Percentiles rank a stretch among this genome's conserved stretches.
These are phyloP conservation scores for Acanthamoeba lenticulata DNA, from an alignment of 208 protist genomes.

Conservation along the genomic window DNA sequence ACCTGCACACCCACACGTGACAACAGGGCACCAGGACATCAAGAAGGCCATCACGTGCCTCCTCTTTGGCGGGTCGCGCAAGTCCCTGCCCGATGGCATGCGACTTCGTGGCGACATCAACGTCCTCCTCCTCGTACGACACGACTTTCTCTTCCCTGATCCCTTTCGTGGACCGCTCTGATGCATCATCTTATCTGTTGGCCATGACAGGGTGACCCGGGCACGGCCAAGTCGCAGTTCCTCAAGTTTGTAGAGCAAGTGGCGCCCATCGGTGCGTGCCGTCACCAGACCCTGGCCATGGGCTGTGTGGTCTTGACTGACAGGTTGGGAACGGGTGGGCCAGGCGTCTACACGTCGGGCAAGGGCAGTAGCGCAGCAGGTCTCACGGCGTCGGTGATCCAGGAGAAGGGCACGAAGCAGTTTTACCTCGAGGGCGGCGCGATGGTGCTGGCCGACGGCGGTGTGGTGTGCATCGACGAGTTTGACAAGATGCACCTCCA, in stretches of 20 bases:
- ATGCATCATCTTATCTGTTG: background rate
- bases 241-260: slow-evolving; percentile 97
- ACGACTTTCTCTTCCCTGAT: slow-evolving; percentile 94
- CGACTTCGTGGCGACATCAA: slow-evolving; percentile 99
- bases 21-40: slow-evolving; percentile 84
- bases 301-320: slow-evolving; percentile 86
- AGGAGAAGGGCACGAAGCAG: slow-evolving; percentile 89
- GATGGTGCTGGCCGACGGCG: slow-evolving; percentile 99
- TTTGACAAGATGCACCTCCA: slow-evolving; percentile 99
- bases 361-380: slow-evolving; percentile 94
- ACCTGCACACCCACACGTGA: background rate
- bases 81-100: slow-evolving; percentile 95
- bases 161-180: slow-evolving; percentile 94
- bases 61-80: slow-evolving; percentile 98
- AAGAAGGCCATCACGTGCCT: slow-evolving; percentile 94
- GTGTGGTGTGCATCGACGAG: slow-evolving; percentile 99
- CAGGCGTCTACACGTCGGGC: slow-evolving; percentile 98
- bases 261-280: slow-evolving; percentile 96
- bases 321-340: too few relatives aligned
- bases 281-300: slow-evolving; percentile 78
- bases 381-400: slow-evolving; percentile 92
- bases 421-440: slow-evolving; percentile 99
- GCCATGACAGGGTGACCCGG: slow-evolving; percentile 97
- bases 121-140: slow-evolving; percentile 96
- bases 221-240: slow-evolving; percentile 95